Evolutionary conservation across 176 grass and related monocot genomes (phyloP).

Genomic region (Musa itinerans): DNA sequence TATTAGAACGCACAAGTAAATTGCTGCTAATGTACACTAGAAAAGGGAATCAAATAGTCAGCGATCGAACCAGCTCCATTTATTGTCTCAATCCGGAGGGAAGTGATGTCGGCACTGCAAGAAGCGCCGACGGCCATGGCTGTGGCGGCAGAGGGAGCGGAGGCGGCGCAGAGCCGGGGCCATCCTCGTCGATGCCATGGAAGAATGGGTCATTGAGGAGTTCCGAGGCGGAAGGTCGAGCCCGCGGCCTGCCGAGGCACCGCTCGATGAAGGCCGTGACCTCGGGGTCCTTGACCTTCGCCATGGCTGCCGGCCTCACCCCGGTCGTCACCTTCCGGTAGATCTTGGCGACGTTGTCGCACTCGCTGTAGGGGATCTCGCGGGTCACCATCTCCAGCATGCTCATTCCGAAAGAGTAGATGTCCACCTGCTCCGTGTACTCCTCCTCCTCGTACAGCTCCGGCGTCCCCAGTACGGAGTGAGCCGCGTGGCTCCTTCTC

Average conservation of each 20-base stretch:
- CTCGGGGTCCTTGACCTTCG: constrained; percentile 52
- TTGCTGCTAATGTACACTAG: too few relatives aligned
- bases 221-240: constrained; percentile 54
- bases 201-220: constrained; percentile 81
- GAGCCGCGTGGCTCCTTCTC: constrained; percentile 65
- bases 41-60: too few relatives aligned
- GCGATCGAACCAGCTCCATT: too few relatives aligned
- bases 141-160: not conserved
- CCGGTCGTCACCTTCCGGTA: constrained; percentile 54
- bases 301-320: constrained; percentile 39
- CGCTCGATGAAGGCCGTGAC: constrained; percentile 68
- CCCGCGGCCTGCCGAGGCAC: constrained; percentile 54
- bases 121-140: not conserved
- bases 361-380: constrained; percentile 89
- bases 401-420: constrained; percentile 95
- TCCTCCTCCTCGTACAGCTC: constrained; percentile 84
- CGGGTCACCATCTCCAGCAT: constrained; percentile 93
- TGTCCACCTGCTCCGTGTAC: constrained; percentile 94
- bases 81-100: too few relatives aligned
- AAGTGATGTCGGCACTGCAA: too few relatives aligned
- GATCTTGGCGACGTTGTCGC: constrained; percentile 65
- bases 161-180: not conserved
- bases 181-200: constrained; percentile 38
- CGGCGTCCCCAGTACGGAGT: constrained; percentile 82
- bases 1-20: too few relatives aligned